Base-by-base conservation (phyloP, 2,329 filamentous ascomycete genomes). In the Fusarium nurragi region DNA sequence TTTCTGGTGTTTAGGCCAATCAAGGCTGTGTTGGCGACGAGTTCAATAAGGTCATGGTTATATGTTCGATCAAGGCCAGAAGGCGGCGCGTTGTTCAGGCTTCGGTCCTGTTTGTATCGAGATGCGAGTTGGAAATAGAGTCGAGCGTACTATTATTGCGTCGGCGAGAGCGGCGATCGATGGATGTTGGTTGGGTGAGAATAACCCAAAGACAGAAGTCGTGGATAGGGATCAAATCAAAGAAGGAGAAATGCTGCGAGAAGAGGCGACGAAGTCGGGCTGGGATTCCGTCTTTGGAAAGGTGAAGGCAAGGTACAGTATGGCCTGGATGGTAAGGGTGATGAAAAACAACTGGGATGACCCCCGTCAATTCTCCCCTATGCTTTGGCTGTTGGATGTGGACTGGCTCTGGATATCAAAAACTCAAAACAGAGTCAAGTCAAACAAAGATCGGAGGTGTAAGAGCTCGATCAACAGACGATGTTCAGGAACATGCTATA, bases 31-130 rank as follows among this genome's bases (percentile, higher is more conserved):
- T 68, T 55, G 54, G 59, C 58, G 64, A 68, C 64, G 69, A 69
- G 64, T 53, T 68, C 70, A 68, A 72, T 54, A 70, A 67, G 71
- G 64, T 71, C 75, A 76, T 76, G 67, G 63, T 75, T 72, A 63
- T 69, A 40, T 58, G 41, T 57, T 53, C 55, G 48, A 63, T 47
- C 56, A 63, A 60, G 41, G 62, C 65, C 64, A 65, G 58, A 41
- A 48, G 67, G 69, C 69, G 55, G 69, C 67, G 69, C 46, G 54
- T 48, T 40, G 60, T 62, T 64, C 50, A 67, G 67, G 54, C 61
- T 67, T 46, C 38, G 45, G 54, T 51, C 59, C 57, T 40, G 51
- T 47, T 30, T 44, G 43, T 58, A 30, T 64, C 23, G 41, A 54
- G 41, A 37, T 21, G 38, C 25, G 41, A 21, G 50, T 34, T 22